phyloP scores from a whole-genome alignment of 2,329 filamentous ascomycete genomes.

The Alternaria sp. region DNA sequence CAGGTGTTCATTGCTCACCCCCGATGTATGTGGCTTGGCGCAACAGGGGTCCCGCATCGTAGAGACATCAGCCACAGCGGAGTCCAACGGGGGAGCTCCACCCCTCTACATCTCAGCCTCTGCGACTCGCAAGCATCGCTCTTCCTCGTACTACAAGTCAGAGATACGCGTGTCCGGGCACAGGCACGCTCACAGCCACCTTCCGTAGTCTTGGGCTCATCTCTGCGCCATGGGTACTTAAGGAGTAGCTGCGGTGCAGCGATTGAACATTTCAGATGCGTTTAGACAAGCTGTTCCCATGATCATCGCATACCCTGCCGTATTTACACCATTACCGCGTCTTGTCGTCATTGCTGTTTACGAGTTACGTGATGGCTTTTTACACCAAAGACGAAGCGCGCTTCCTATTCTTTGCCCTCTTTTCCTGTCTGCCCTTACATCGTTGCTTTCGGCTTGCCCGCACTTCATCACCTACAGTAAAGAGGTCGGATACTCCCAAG shows the following conservation, averaged over 20 bases:
- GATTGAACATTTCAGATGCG: not conserved
- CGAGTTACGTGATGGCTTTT: slow-evolving; percentile 26
- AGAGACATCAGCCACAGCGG: slow-evolving; percentile 20
- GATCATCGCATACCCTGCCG: slow-evolving; percentile 21
- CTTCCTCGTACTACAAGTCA: not conserved
- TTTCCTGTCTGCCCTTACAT: slow-evolving; percentile 38
- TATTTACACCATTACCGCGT: slow-evolving; percentile 26
- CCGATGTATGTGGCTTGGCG: slow-evolving; percentile 20
- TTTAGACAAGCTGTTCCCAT: slow-evolving; percentile 6
- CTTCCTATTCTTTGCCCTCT: slow-evolving; percentile 40
- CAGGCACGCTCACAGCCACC: slow-evolving; percentile 8
- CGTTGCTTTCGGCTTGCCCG: slow-evolving; percentile 22
- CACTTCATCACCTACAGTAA: slow-evolving; percentile 8
- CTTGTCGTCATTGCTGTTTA: slow-evolving; percentile 34
- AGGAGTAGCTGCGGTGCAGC: slow-evolving; percentile 1
- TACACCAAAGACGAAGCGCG: slow-evolving; percentile 28
- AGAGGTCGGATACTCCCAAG: slow-evolving; percentile 5
- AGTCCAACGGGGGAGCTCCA: slow-evolving; percentile 23
- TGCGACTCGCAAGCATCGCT: slow-evolving; percentile 10
- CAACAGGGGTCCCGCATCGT: slow-evolving; percentile 26
- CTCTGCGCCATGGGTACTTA: not conserved
- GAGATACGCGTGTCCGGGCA: slow-evolving; percentile 3
- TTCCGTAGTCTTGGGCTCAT: not conserved
- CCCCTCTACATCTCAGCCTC: slow-evolving; percentile 18
- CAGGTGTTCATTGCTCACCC: slow-evolving; percentile 37